Evolutionary conservation across 495 filamentous ascomycete species (phyloP), one percentile per base, ranked within the genome.

Genomic region (Aspergillus carlsbadensis): DNA sequence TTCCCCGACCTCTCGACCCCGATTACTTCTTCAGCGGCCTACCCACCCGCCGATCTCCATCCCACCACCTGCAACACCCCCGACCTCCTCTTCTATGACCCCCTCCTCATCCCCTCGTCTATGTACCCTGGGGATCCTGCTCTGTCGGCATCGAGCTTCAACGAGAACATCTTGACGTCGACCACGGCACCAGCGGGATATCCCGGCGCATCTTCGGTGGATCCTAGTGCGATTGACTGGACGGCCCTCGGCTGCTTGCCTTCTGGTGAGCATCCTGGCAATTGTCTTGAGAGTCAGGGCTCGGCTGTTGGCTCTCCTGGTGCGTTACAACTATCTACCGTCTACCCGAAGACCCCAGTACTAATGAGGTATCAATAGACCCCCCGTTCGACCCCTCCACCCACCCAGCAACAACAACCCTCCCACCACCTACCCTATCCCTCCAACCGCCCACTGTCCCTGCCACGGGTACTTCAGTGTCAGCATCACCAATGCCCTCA

Each of bases 1-100:
- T 44, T 45, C 41, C 15, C 31, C n/a, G 36, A 51, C 24, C 43
- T 57, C 29, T 41, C 49, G 11, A 53, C n/a, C 35, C 11, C 31
- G 11, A 34, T n/a, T n/a, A 29, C 11, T 10, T 13, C 35, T 13
- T 13, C 45, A 49, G 31, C 58, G 58, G 46, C 52, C 58, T 55
- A 36, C 15, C 59, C 59, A 15, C 53, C 49, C 59, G 54, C 44
- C 49, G 59, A 57, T 22, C 40, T 49, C n/a, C 26, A 47, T 17
- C 10, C 26, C 45, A 36, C 45, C 45, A 45, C 42, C 34, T 41
- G 33, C 42, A 49, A n/a, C 34, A 21, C 6, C 44, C 18, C 21
- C 24, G 18, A 41, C n/a, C 26, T 4, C 36, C 36, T 49, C 20
- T 49, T 40, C 40, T 45, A 46, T 44, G 55, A 57, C 21, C 40